phyloP scores from a whole-genome alignment of 352 stramenopile genomes.

The Discostella stelligera region DNA sequence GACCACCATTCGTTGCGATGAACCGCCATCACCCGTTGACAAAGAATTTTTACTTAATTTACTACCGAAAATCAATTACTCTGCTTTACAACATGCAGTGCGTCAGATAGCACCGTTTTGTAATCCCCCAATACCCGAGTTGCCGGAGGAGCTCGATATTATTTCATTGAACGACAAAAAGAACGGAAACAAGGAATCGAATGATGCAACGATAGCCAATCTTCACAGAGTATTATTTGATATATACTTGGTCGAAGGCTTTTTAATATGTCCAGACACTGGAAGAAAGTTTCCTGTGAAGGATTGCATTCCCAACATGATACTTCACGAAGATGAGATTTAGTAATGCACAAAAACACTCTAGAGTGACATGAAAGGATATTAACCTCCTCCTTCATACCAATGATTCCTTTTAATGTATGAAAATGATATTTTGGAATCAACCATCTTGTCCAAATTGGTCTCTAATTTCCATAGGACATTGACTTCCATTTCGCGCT shows the following conservation, averaged over 20 bases:
- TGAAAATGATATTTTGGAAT: not conserved
- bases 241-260: constrained; percentile 94
- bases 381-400: too few species aligned
- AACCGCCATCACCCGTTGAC: constrained; percentile 69
- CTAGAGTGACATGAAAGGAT: not conserved
- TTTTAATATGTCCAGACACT: constrained; percentile 94
- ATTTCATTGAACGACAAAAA: constrained; percentile 44
- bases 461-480: too few species aligned
- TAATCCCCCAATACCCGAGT: constrained; percentile 43
- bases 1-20: constrained; percentile 58
- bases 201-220: constrained; percentile 32
- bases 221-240: constrained; percentile 76
- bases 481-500: not conserved
- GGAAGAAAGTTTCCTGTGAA: constrained; percentile 94
- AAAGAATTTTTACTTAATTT: constrained; percentile 63
- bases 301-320: constrained; percentile 97
- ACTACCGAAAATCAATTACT: constrained; percentile 73
- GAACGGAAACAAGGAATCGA: not conserved
- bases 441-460: too few species aligned
- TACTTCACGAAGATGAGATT: constrained; percentile 85
- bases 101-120: constrained; percentile 50
- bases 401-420: not conserved
- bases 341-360: constrained; percentile 21
- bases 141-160: constrained; percentile 38
- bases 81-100: constrained; percentile 47